phyloP scores from a whole-genome alignment of 148 eudicot genomes.

The Camellia japonica region DNA sequence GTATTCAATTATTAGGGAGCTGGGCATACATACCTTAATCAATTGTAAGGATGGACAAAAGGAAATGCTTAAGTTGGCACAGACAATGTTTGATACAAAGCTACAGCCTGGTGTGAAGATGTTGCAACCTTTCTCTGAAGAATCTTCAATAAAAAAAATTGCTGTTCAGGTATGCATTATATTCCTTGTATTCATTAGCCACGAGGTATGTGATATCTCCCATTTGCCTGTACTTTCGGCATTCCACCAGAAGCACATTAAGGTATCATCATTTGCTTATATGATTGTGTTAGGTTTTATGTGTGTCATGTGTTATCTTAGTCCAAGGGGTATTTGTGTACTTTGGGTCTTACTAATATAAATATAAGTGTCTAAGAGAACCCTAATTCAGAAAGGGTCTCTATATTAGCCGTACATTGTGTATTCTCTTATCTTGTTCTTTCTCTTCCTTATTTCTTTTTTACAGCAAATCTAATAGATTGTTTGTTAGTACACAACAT shows the following conservation, averaged over 20 bases:
- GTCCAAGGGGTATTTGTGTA: too few relatives aligned
- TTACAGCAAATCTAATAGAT: too few relatives aligned
- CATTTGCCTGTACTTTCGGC: not conserved
- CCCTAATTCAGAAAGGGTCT: too few relatives aligned
- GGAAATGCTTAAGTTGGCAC: conserved; percentile 79
- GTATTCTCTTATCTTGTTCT: too few relatives aligned
- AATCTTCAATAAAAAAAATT: conserved; percentile 76
- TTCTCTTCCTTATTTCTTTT: too few relatives aligned
- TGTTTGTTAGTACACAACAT: not conserved
- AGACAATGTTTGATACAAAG: conserved; percentile 85
- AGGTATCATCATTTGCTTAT: not conserved
- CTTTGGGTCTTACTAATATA: too few relatives aligned
- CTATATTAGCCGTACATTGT: too few relatives aligned
- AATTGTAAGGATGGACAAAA: conserved; percentile 59
- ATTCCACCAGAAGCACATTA: not conserved
- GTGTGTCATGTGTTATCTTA: too few relatives aligned
- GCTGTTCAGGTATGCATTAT: conserved; percentile 58
- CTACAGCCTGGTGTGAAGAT: conserved; percentile 82
- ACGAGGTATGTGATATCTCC: not conserved
- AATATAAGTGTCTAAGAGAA: too few relatives aligned
- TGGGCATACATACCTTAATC: conserved; percentile 66
- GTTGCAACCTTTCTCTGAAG: conserved; percentile 93
- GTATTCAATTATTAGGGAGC: conserved; percentile 52
- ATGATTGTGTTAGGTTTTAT: not conserved
- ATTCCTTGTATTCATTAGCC: not conserved